Evolutionary conservation across 2,329 filamentous ascomycete species (phyloP).

Genomic region (Colletotrichum noveboracense): DNA sequence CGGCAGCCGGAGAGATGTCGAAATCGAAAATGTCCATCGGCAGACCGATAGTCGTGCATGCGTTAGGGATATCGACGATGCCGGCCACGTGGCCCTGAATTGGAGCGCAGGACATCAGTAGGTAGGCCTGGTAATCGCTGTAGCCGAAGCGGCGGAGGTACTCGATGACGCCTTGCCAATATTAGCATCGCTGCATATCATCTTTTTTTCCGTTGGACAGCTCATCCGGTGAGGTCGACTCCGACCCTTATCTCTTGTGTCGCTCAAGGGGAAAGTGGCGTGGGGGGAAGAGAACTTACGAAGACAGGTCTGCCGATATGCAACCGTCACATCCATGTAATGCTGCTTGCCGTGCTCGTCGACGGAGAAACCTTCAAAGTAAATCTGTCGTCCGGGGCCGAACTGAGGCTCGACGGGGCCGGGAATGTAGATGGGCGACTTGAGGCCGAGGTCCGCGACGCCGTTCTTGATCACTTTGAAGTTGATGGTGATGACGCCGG

Average conservation of each 20-base stretch:
- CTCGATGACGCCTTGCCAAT: constrained; percentile 68
- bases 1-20: constrained; percentile 74
- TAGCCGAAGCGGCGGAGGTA: constrained; percentile 79
- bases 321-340: constrained; percentile 84
- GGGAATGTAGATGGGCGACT: constrained; percentile 83
- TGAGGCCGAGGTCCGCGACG: constrained; percentile 75
- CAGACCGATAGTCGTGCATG: constrained; percentile 85
- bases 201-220: neutral
- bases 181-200: neutral
- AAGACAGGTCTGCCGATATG: constrained; percentile 82
- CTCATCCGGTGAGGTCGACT: neutral
- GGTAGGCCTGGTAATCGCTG: constrained; percentile 79
- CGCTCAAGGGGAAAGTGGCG: neutral
- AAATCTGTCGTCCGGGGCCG: constrained; percentile 79
- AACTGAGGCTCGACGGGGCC: constrained; percentile 90
- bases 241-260: neutral
- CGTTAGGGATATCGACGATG: constrained; percentile 90
- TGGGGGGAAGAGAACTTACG: constrained; percentile 36
- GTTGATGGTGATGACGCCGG: constrained; percentile 87
- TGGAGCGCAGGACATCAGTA: constrained; percentile 84
- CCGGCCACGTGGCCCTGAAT: constrained; percentile 89
- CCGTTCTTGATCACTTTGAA: constrained; percentile 87
- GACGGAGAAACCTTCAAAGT: constrained; percentile 90
- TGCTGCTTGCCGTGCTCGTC: constrained; percentile 90
- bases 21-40: constrained; percentile 97